Evolutionary conservation across 306 rosid species (phyloP).

Genomic region (Cyclanthera cordifolia): DNA sequence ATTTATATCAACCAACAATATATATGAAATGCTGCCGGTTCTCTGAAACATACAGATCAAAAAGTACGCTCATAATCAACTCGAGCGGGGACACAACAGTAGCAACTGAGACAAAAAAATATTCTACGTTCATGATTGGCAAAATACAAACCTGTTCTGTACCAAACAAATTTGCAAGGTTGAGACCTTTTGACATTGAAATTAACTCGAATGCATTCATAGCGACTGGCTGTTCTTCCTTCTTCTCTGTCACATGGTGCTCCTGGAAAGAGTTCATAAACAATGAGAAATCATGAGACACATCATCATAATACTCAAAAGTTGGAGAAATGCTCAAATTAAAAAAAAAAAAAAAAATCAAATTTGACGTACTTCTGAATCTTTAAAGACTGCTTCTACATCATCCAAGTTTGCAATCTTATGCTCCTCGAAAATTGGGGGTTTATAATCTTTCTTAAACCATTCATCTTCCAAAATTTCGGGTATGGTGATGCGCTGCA

Average conservation of each 20-base stretch:
- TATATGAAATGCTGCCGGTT: not conserved
- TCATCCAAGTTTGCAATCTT: constrained; percentile 75
- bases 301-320: not conserved
- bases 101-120: not conserved
- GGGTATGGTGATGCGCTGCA: constrained; percentile 71
- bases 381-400: constrained; percentile 91
- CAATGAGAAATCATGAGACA: not conserved
- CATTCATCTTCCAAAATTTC: constrained; percentile 81
- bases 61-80: not conserved
- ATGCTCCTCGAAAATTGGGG: constrained; percentile 74
- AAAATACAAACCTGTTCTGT: constrained; percentile 55
- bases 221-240: constrained; percentile 81
- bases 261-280: constrained; percentile 43
- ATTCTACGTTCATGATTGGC: not conserved
- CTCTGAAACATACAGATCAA: not conserved
- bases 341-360: not conserved
- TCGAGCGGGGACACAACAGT: not conserved
- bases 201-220: constrained; percentile 94
- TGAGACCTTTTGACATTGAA: constrained; percentile 92
- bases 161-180: constrained; percentile 85
- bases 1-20: too few species aligned
- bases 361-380: constrained; percentile 65
- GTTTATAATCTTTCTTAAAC: constrained; percentile 80
- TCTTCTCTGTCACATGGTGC: constrained; percentile 85
- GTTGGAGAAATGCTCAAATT: not conserved